These are phyloP conservation scores for Colletotrichum higginsianum DNA, from an alignment of 2,329 filamentous ascomycete genomes.

Conservation along the genomic window DNA sequence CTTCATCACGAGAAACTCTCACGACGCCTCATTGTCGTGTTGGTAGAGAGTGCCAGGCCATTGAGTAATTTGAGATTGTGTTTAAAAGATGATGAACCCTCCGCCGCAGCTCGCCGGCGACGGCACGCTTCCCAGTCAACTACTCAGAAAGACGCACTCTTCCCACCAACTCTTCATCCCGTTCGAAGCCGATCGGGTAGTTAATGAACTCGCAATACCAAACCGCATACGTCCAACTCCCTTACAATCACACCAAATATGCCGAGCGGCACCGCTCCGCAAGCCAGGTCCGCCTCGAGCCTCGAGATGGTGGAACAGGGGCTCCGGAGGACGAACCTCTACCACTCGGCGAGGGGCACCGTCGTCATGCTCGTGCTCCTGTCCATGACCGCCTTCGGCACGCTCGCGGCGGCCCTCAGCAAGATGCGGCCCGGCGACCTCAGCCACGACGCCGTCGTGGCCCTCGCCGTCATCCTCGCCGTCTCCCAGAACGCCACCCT, in stretches of 20 bases:
- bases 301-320: no score
- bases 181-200: no score
- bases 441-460: not conserved
- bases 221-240: no score
- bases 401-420: not conserved
- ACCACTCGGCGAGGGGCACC: not conserved
- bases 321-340: not conserved
- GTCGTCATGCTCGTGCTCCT: not conserved
- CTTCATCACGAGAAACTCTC: conserved; percentile 4
- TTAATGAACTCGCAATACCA: no score
- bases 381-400: not conserved
- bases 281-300: not conserved
- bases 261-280: not conserved
- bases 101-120: no score
- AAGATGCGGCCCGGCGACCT: not conserved
- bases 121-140: no score
- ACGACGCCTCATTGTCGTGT: not conserved
- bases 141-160: not conserved
- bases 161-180: no score
- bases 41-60: not conserved
- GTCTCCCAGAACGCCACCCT: not conserved
- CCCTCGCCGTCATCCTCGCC: conserved; percentile 5
- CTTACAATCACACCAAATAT: not conserved
- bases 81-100: not conserved
- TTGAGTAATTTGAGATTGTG: no score